Base-by-base conservation (phyloP, 768 basidiomycete genomes). In the Xerocomus potaroensis region DNA sequence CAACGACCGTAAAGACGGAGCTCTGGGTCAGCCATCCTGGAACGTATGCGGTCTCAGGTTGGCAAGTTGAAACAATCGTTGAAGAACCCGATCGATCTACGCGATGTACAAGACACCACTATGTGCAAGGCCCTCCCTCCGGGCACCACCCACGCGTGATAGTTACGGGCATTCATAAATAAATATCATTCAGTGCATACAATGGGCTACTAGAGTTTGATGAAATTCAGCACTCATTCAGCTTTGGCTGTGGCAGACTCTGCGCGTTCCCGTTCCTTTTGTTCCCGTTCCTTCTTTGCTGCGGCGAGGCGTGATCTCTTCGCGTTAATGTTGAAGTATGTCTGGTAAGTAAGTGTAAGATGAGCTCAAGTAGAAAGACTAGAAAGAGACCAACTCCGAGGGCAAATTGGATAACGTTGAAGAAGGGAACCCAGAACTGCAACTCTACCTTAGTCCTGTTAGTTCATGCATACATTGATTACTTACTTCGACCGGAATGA, bases 341-440 rank as follows among this genome's bases (percentile, higher is more conserved):
- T 87, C 84, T 86, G 50, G 38, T 21, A 43, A 30, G 50, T 39
- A 45, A 48, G 46, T 22, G 1, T n/a, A 4, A 8, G 16, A 40
- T 9, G 8, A 16, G 37, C n/a, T n/a, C n/a, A n/a, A n/a, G n/a
- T n/a, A n/a, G 5, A 45, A 49, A 53, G 32, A 12, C 15, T n/a
- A 41, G 55, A 24, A 40, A 15, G 12, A 36, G 26, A 45, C 85
- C 57, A 59, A 90, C 89, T 18, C 89, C 89, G 11, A 89, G 72
- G 18, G 79, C 63, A 62, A 93, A 91, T 62, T 83, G 80, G 33
- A 93, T 70, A 29, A 77, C 56, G 63, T 83, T 91, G 76, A 93
- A 92, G 71, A 87, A 94, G 8, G 87, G 86, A 0, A 87, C 86
- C 90, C 91, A 91, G 35, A 91, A 73, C 85, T 89, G 53, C 14